Evolutionary conservation across 495 filamentous ascomycete genomes (phyloP).

Genomic region (Xylona heveae): DNA sequence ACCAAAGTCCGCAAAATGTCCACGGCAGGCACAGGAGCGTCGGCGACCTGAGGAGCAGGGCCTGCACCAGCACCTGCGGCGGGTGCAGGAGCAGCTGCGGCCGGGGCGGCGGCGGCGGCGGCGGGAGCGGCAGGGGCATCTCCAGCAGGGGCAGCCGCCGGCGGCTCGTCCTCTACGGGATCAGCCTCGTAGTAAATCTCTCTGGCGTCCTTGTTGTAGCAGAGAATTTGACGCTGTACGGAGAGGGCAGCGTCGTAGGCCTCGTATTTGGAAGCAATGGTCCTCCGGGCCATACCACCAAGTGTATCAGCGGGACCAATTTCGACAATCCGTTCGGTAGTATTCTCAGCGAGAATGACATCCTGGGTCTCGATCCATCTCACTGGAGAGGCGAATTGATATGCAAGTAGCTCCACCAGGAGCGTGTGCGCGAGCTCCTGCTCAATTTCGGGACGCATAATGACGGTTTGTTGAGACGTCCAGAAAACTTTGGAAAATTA

Average conservation of each 20-base stretch:
- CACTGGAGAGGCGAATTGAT: constrained; percentile 96
- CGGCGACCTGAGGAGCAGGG: constrained; percentile 72
- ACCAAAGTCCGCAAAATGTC: constrained; percentile 81
- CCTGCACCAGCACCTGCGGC: constrained; percentile 51
- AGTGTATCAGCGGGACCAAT: constrained; percentile 96
- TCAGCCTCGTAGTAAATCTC: constrained; percentile 99
- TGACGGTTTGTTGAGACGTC: constrained; percentile 22
- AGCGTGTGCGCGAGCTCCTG: constrained; percentile 95
- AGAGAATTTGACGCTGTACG: constrained; percentile 88
- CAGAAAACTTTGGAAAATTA: constrained; percentile 5
- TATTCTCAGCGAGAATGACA: constrained; percentile 91
- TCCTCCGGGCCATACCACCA: constrained; percentile 92
- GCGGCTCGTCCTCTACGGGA: constrained; percentile 76
- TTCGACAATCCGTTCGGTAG: constrained; percentile 91
- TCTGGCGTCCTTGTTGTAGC: constrained; percentile 98
- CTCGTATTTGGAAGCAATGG: constrained; percentile 93
- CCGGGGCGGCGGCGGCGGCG: constrained; percentile 26
- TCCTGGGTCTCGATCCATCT: constrained; percentile 99
- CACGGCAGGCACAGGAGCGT: constrained; percentile 66
- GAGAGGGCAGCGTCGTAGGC: constrained; percentile 94
- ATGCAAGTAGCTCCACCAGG: constrained; percentile 93
- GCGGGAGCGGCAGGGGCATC: constrained; percentile 18
- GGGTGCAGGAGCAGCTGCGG: constrained; percentile 28
- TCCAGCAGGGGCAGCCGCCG: constrained; percentile 23
- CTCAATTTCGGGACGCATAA: constrained; percentile 94